phyloP scores from a whole-genome alignment of 352 stramenopile genomes.

The Pythium plurisporium region DNA sequence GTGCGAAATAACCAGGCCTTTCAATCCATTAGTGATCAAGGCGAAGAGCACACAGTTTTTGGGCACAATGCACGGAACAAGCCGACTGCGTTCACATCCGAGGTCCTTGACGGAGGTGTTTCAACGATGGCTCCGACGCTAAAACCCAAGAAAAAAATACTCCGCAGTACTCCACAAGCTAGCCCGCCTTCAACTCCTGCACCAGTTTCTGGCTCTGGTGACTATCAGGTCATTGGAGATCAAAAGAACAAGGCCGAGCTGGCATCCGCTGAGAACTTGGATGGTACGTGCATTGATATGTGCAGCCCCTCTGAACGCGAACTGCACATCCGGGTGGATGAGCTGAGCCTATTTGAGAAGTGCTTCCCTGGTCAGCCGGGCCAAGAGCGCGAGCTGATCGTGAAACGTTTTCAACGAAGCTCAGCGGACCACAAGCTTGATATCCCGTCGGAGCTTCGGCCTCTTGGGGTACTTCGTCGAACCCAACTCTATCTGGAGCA shows the following conservation, averaged over 20 bases:
- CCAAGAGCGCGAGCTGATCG: conserved; percentile 61
- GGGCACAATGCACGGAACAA: conserved; percentile 6
- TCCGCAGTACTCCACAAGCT: conserved; percentile 3
- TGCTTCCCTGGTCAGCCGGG: conserved; percentile 57
- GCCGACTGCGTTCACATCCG: background rate
- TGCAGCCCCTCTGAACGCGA: conserved; percentile 78
- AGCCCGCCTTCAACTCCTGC: conserved; percentile 14
- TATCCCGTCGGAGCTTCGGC: conserved; percentile 76
- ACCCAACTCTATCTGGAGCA: conserved; percentile 86
- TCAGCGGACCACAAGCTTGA: conserved; percentile 84
- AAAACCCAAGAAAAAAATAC: conserved; percentile 18
- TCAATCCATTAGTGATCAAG: background rate
- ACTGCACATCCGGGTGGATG: conserved; percentile 80
- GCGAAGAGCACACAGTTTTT: background rate
- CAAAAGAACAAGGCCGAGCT: conserved; percentile 53
- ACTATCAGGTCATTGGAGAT: conserved; percentile 21
- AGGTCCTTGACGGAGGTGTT: background rate
- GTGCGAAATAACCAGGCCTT: background rate
- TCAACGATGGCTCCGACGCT: background rate
- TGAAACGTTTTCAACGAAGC: conserved; percentile 86
- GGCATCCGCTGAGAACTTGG: conserved; percentile 54
- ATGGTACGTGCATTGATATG: conserved; percentile 82
- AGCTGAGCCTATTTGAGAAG: conserved; percentile 86
- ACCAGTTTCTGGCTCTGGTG: background rate
- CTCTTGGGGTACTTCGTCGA: conserved; percentile 63